Base-by-base conservation (phyloP, 163 green algal species). In the Scenedesmus sp. region DNA sequence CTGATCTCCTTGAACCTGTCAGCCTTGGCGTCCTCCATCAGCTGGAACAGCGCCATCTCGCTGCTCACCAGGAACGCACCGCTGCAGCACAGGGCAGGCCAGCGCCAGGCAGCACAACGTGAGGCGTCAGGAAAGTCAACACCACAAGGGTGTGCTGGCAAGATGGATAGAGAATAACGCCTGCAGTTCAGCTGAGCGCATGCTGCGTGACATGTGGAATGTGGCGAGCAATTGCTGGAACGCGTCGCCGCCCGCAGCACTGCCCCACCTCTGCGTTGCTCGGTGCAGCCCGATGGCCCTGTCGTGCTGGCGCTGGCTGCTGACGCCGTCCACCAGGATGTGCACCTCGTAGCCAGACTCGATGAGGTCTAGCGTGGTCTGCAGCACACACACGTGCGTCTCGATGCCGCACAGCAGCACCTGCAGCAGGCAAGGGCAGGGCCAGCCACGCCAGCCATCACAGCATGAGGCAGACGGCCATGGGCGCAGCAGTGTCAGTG, bases 341-440 rank as follows among this genome's bases (percentile, higher is more conserved):
- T 99, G 97, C 59, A 99, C 97, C 87, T 95, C 94, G 77, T 94
- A 95, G 9, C 94, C 94, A 23, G 54, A 66, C 56, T 95, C 96
- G 54, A 99, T 23, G 12, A 98, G 93, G 93, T 99, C 97, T 67
- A 98, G 92, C 8, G 94, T 88, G 13, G 98, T 99, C 92, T 99
- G 98, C 54, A 98, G 93, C 56, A 99, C 97, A 87, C 98, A 99
- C 90, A 99, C 98, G 92, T 99, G 98, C 15, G 96, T 92, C 92
- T 99, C 97, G n/a, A 98, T 97, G 74, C 97, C 97, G 18, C 96
- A 86, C 77, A 98, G 88, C 66, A 98, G 59, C 46, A 98, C 94
- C 93, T 96, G 86, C 52, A 52, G 56, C 56, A 88, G 15, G 7
- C 15, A 2, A 0, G 62, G 67, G 9, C 46, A 74, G 6, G 18